Base-by-base conservation (phyloP, 2,329 filamentous ascomycete genomes). In the Sarocladium strictum region DNA sequence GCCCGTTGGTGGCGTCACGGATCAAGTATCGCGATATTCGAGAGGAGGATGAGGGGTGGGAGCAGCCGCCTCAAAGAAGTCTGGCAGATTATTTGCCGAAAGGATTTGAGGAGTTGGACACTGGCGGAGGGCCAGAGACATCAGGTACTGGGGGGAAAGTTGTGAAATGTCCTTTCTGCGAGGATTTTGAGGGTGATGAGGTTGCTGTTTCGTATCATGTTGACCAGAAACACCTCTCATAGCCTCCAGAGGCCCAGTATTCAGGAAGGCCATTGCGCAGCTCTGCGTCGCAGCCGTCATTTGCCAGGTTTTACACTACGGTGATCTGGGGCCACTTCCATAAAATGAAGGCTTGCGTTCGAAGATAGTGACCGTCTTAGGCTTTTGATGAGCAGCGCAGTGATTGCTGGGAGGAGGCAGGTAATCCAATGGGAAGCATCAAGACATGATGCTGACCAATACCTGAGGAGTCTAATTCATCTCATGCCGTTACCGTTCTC, bases 131-230 rank as follows among this genome's bases (percentile, higher is more conserved):
- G 11, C 17, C 50, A 50, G 24, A 24, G 6, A 27, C 21, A n/a
- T 12, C 29, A 32, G 12, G 29, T 12, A 32, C 29, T n/a, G n/a
- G 29, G 29, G 29, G 29, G 12, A 12, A 32, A 38, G 57, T 55
- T 3, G 60, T 67, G 4, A 75, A 67, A 5, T 90, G 86, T 64
- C 86, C 86, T 0, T 81, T 90, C 1, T 90, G 86, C 63, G 76
- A 75, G 2, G 68, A 63, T 0, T 90, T 89, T 65, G 77, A 85
- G 59, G 86, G 86, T 1, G 86, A 90, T 59, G 85, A 86, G 61
- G 71, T 73, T 1, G 86, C 86, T 9, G 84, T 90, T 10, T 80
- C 80, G 10, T 77, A 85, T 66, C 86, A 90, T 62, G 83, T 89
- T 56, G 79, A 72, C 19, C 59, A 59, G 24, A 59, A 63, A 43